These are phyloP conservation scores for Kodamaea sp. DNA, from an alignment of 1,139 yeast species.

Conservation along the genomic window DNA sequence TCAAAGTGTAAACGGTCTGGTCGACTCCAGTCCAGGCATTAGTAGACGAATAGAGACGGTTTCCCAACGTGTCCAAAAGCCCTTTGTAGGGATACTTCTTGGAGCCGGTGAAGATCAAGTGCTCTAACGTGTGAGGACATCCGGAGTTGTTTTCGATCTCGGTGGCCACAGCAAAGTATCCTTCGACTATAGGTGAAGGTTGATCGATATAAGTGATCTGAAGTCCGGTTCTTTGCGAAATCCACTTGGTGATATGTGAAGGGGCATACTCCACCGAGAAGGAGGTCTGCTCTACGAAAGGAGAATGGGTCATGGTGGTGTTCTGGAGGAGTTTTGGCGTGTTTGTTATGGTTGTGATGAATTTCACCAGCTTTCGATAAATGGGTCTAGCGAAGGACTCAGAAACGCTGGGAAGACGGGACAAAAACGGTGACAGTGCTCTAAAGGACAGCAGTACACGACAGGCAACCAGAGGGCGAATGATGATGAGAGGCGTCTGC, in stretches of 20 bases:
- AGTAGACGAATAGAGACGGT: constrained; percentile 79
- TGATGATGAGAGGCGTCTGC: no score
- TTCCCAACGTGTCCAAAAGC: constrained; percentile 81
- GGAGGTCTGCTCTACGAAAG: constrained; percentile 39
- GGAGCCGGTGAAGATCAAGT: constrained; percentile 93
- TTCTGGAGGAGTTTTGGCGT: not conserved
- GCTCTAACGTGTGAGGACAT: constrained; percentile 94
- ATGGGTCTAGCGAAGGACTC: no score
- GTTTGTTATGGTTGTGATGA: no score
- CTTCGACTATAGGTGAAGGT: constrained; percentile 87
- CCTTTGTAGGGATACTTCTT: constrained; percentile 90
- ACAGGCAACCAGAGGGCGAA: no score
- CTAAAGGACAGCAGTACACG: no score
- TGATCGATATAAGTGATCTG: constrained; percentile 76
- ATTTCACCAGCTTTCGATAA: no score
- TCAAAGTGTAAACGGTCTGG: constrained; percentile 89
- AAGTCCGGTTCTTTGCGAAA: constrained; percentile 74
- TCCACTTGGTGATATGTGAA: constrained; percentile 67
- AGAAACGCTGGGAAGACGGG: no score
- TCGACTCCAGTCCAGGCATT: constrained; percentile 98
- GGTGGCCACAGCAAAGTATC: constrained; percentile 93
- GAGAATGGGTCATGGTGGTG: no score
- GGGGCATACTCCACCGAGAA: constrained; percentile 68
- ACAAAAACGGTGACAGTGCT: no score
- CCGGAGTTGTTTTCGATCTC: constrained; percentile 88